These are phyloP conservation scores for Linnemannia zychae DNA, from an alignment of 192 early-diverging fungal genomes.

Conservation along the genomic window DNA sequence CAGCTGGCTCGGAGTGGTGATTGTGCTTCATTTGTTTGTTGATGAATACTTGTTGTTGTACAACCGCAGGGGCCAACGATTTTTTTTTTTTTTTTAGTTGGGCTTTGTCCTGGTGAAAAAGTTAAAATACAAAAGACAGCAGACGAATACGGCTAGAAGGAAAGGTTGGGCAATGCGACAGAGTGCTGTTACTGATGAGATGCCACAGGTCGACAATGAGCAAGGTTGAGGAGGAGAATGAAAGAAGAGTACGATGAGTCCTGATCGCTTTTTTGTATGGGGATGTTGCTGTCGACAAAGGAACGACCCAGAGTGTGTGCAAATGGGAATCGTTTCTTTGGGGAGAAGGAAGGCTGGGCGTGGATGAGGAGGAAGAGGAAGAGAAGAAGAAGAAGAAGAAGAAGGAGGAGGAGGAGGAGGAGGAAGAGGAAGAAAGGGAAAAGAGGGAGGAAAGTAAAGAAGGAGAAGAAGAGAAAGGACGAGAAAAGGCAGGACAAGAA, in stretches of 20 bases:
- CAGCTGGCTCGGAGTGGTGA: constrained; percentile 1
- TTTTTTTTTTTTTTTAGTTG: neutral
- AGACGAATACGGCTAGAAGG: neutral
- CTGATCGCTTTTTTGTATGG: constrained; percentile 6
- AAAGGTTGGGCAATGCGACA: neutral
- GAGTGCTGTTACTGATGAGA: neutral
- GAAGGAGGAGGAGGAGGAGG: neutral
- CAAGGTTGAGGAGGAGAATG: neutral
- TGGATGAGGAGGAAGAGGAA: neutral
- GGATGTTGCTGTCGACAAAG: neutral
- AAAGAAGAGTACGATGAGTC: neutral
- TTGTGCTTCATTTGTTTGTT: constrained; percentile 27
- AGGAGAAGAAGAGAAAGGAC: neutral
- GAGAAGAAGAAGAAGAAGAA: neutral
- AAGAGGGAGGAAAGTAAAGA: neutral
- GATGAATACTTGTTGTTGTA: neutral
- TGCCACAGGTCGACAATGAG: neutral
- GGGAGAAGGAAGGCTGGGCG: neutral
- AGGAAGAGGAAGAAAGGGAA: neutral
- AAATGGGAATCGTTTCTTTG: neutral
- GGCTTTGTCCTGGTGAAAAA: neutral
- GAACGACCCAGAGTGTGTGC: neutral
- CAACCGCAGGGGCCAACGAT: neutral
- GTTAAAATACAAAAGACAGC: neutral
- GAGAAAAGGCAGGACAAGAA: neutral